These are phyloP conservation scores for Echria macrotheca DNA, from an alignment of 495 filamentous ascomycete genomes.

Conservation along the genomic window DNA sequence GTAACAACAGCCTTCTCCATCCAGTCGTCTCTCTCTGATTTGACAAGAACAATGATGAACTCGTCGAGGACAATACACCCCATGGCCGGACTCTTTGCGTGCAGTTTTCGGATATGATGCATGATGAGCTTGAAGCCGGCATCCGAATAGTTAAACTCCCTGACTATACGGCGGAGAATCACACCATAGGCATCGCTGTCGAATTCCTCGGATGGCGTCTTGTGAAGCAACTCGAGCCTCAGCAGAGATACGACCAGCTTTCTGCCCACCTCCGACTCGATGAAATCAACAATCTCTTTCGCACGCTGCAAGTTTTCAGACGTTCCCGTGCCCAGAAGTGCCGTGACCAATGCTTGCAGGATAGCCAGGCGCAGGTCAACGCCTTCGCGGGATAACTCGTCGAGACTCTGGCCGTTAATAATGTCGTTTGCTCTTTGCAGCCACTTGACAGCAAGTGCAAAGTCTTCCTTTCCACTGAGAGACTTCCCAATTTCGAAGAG, in stretches of 20 bases:
- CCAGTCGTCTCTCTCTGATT: conserved; percentile 46
- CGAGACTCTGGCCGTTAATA: conserved; percentile 50
- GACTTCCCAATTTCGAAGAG: conserved; percentile 68
- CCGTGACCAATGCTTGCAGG: conserved; percentile 55
- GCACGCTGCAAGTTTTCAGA: conserved; percentile 49
- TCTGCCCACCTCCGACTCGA: conserved; percentile 57
- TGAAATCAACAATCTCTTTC: conserved; percentile 48
- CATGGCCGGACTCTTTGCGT: conserved; percentile 45
- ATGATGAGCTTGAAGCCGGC: conserved; percentile 63
- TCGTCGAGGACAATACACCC: conserved; percentile 55
- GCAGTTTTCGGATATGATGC: conserved; percentile 62
- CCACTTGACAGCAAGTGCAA: conserved; percentile 60
- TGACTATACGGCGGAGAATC: conserved; percentile 51
- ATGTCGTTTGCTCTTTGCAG: conserved; percentile 61
- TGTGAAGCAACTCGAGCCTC: conserved; percentile 58
- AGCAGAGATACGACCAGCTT: conserved; percentile 62
- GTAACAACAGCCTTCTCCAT: conserved; percentile 60
- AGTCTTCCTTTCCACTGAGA: conserved; percentile 47
- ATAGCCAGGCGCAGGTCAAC: conserved; percentile 61
- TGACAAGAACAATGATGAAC: conserved; percentile 46
- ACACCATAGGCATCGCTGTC: conserved; percentile 46
- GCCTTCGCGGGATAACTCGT: conserved; percentile 52
- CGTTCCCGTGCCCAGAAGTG: conserved; percentile 42
- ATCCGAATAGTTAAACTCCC: conserved; percentile 52
- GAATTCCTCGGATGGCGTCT: conserved; percentile 39